phyloP scores from a whole-genome alignment of 2,329 filamentous ascomycete species.

The Aureobasidium lini region DNA sequence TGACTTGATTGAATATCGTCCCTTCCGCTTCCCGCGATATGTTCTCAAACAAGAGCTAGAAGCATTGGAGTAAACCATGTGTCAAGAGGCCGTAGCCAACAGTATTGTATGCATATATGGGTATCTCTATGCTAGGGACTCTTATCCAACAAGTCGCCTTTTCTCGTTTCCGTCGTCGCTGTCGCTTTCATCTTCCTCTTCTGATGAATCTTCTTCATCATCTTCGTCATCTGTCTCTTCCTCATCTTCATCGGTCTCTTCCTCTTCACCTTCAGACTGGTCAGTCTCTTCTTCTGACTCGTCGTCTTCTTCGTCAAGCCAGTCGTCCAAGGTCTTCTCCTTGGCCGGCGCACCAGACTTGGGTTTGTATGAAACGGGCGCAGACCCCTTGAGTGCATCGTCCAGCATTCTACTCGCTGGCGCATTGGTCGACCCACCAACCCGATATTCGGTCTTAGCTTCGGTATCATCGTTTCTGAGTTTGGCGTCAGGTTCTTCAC shows the following conservation, averaged over 20 bases:
- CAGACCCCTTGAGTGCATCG: constrained; percentile 41
- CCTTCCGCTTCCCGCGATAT: no score
- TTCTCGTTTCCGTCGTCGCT: constrained; percentile 27
- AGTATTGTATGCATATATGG: not conserved
- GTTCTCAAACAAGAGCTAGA: no score
- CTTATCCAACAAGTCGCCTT: constrained; percentile 30
- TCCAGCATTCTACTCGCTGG: constrained; percentile 60
- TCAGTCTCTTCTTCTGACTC: constrained; percentile 41
- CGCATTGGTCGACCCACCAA: constrained; percentile 25
- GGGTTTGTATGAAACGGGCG: constrained; percentile 29
- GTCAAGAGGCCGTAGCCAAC: not conserved
- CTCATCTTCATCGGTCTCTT: constrained; percentile 46
- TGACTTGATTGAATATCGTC: no score
- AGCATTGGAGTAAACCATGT: no score
- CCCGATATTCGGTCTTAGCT: constrained; percentile 29
- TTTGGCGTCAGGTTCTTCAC: constrained; percentile 68
- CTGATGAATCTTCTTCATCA: constrained; percentile 40
- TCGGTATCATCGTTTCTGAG: constrained; percentile 55
- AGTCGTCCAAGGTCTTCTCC: constrained; percentile 83
- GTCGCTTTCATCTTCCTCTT: constrained; percentile 29
- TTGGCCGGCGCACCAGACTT: constrained; percentile 41
- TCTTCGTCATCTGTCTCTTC: constrained; percentile 47
- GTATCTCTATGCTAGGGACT: not conserved
- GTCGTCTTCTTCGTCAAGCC: constrained; percentile 70
- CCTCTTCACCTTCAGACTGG: constrained; percentile 43